A percentile compares a stretch with the other conserved stretches of the same genome.
Evolutionary conservation across 495 filamentous ascomycete species (phyloP).

Genomic region (Penicillium maclennaniae): DNA sequence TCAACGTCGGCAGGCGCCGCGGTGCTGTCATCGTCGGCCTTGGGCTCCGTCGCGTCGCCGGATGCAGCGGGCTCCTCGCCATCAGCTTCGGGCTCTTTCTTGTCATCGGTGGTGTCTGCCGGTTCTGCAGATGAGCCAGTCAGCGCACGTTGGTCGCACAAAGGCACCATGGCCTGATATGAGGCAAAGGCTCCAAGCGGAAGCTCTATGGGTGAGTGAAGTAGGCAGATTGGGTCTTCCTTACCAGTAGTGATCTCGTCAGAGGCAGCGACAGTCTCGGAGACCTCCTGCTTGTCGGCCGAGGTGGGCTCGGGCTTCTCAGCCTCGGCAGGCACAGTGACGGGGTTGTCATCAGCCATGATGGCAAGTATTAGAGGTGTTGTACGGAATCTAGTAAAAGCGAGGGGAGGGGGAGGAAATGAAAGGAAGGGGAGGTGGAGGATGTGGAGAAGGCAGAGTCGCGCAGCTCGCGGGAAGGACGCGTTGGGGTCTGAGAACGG

Average conservation of each 20-base stretch:
- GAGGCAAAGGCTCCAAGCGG: not conserved
- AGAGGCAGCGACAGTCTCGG: constrained; percentile 28
- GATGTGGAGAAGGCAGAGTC: constrained; percentile 45
- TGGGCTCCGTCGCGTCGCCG: constrained; percentile 30
- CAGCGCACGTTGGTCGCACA: constrained; percentile 28
- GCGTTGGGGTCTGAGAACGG: constrained; percentile 32
- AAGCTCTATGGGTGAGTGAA: not conserved
- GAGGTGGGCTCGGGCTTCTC: constrained; percentile 35
- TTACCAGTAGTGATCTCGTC: constrained; percentile 36
- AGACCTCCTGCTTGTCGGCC: constrained; percentile 28
- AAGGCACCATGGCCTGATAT: constrained; percentile 1
- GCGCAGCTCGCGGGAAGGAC: constrained; percentile 39
- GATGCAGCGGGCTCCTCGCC: constrained; percentile 24
- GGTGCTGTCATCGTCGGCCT: constrained; percentile 26
- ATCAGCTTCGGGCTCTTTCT: constrained; percentile 28
- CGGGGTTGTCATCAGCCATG: constrained; percentile 45
- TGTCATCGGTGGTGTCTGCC: constrained; percentile 25
- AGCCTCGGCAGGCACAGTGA: constrained; percentile 31
- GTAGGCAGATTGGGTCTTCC: constrained; percentile 4
- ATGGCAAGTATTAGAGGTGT: constrained; percentile 16
- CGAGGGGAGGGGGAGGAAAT: constrained; percentile 19
- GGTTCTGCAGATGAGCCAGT: constrained; percentile 22
- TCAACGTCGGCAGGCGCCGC: constrained; percentile 26
- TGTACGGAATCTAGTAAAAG: constrained; percentile 9
- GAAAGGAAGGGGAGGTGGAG: constrained; percentile 21